phyloP scores from a whole-genome alignment of 495 filamentous ascomycete genomes.

The Talaromyces thailandensis region DNA sequence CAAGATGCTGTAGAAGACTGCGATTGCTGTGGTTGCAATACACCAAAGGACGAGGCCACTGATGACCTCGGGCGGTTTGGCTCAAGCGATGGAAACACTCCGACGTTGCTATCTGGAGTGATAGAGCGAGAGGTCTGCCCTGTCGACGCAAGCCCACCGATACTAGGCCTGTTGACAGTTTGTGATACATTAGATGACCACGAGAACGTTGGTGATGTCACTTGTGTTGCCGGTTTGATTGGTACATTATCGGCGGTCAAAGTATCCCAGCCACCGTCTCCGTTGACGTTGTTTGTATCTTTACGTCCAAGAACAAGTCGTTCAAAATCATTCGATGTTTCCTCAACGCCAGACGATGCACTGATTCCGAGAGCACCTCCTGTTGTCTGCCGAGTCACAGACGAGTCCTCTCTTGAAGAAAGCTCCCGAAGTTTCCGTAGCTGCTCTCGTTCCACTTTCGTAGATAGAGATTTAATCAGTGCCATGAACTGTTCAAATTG shows the following conservation, averaged over 20 bases:
- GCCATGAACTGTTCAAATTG: constrained; percentile 88
- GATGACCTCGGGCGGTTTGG: constrained; percentile 28
- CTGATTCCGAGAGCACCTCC: constrained; percentile 18
- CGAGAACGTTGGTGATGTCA: constrained; percentile 30
- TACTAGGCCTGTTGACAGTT: constrained; percentile 13
- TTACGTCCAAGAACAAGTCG: constrained; percentile 67
- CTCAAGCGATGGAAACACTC: constrained; percentile 39
- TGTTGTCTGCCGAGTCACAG: constrained; percentile 26
- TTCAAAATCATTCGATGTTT: constrained; percentile 68
- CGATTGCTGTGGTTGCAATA: constrained; percentile 22
- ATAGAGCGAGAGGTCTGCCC: constrained; percentile 32
- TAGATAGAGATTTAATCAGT: constrained; percentile 71
- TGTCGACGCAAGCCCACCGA: constrained; percentile 8
- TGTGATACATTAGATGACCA: constrained; percentile 33
- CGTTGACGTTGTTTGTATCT: constrained; percentile 13
- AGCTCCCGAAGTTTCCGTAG: constrained; percentile 79
- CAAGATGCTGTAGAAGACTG: not conserved
- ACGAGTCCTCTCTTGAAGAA: constrained; percentile 38
- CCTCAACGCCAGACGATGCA: constrained; percentile 18
- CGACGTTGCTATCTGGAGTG: constrained; percentile 43
- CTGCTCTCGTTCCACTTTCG: constrained; percentile 79
- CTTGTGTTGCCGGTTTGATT: constrained; percentile 15
- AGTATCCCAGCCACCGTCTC: constrained; percentile 28
- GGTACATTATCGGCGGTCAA: constrained; percentile 25
- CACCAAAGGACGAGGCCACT: constrained; percentile 17